phyloP scores from a whole-genome alignment of 1,284 basidiomycete genomes.

The Fomitopsis pinicola region DNA sequence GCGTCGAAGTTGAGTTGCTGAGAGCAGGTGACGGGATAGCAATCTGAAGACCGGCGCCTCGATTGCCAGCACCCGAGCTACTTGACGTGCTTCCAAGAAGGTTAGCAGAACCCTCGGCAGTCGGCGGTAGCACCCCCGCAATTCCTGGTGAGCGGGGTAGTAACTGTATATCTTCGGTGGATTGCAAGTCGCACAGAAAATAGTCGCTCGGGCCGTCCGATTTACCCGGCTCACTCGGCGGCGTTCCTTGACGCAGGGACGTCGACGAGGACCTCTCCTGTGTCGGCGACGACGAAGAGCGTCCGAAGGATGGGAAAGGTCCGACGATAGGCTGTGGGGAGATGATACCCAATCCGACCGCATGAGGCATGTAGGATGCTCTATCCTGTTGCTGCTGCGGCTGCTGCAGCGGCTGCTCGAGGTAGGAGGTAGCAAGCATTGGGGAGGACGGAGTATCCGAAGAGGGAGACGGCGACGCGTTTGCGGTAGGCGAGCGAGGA shows the following conservation, averaged over 20 bases:
- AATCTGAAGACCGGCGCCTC: constrained; percentile 16
- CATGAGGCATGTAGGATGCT: constrained; percentile 21
- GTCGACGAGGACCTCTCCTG: constrained; percentile 19
- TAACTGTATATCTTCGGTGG: constrained; percentile 10
- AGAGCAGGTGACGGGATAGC: constrained; percentile 20
- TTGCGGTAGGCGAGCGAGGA: constrained; percentile 7
- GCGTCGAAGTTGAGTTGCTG: constrained; percentile 19
- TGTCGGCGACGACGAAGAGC: constrained; percentile 14
- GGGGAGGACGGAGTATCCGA: constrained; percentile 11
- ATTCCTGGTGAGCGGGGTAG: constrained; percentile 10
- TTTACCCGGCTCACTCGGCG: constrained; percentile 13
- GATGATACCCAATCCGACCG: constrained; percentile 24
- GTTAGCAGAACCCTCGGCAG: background rate
- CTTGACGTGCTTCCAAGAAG: background rate
- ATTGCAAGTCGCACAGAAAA: constrained; percentile 8
- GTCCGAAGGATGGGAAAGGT: constrained; percentile 17
- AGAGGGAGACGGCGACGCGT: constrained; percentile 9
- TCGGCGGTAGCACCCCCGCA: background rate
- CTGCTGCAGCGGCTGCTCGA: constrained; percentile 15
- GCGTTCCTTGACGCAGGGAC: constrained; percentile 13
- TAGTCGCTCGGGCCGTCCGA: constrained; percentile 12
- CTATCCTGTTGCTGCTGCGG: constrained; percentile 10
- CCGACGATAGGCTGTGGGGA: constrained; percentile 23
- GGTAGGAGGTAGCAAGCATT: constrained; percentile 10
- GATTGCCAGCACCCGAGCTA: constrained; percentile 9